Percentiles rank a stretch among this genome's conserved stretches.
These are phyloP conservation scores for Pythium dissimile DNA, from an alignment of 352 stramenopile genomes.

Conservation along the genomic window DNA sequence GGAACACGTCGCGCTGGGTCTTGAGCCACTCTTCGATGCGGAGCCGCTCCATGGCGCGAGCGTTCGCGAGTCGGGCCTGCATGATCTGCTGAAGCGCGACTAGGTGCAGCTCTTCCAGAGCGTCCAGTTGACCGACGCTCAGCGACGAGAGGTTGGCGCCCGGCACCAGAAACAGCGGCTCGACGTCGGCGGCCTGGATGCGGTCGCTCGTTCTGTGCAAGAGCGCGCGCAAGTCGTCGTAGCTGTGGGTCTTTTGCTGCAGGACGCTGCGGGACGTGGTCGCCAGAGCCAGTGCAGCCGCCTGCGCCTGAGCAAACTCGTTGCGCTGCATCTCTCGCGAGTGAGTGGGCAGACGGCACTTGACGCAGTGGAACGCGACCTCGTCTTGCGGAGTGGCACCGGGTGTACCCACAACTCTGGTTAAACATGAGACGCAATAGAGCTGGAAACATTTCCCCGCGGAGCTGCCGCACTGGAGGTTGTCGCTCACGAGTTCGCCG, in stretches of 20 bases:
- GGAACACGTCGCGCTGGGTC: slow-evolving; percentile 57
- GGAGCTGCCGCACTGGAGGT: slow-evolving; percentile 50
- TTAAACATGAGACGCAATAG: slow-evolving; percentile 63
- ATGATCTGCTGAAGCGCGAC: slow-evolving; percentile 55
- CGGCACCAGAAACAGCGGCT: slow-evolving; percentile 45
- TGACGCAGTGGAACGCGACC: slow-evolving; percentile 53
- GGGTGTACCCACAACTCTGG: slow-evolving; percentile 28
- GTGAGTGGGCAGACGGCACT: slow-evolving; percentile 43
- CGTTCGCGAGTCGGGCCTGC: slow-evolving; percentile 53
- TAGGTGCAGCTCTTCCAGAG: slow-evolving; percentile 63
- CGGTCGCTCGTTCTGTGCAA: slow-evolving; percentile 37
- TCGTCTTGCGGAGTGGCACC: too few species aligned
- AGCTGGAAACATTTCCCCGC: slow-evolving; percentile 45
- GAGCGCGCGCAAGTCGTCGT: slow-evolving; percentile 45
- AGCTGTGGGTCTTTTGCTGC: slow-evolving; percentile 14
- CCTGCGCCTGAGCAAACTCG: slow-evolving; percentile 61
- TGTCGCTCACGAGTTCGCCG: slow-evolving; percentile 71
- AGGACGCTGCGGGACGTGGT: not conserved
- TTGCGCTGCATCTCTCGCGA: slow-evolving; percentile 53
- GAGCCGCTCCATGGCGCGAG: slow-evolving; percentile 53
- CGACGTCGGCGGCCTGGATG: slow-evolving; percentile 38
- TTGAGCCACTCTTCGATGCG: slow-evolving; percentile 74
- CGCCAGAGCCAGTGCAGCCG: slow-evolving; percentile 42
- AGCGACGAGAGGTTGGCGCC: slow-evolving; percentile 41
- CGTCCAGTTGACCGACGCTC: slow-evolving; percentile 76